Evolutionary conservation across 352 stramenopile genomes (phyloP), one percentile per base, ranked within the genome.

Genomic region (Phytophthora fragariae): DNA sequence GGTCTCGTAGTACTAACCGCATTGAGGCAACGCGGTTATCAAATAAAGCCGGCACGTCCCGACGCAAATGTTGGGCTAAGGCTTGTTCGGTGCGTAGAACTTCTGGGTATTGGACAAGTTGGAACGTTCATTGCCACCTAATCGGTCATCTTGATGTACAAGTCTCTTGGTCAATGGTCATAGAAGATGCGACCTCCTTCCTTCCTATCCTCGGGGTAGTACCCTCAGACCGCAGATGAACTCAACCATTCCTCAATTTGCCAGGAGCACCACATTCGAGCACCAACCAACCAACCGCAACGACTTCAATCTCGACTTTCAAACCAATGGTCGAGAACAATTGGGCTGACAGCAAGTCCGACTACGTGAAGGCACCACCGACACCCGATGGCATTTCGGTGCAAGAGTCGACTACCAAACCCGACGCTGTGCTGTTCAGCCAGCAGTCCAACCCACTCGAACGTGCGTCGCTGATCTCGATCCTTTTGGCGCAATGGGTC

Each of bases 401-500:
- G 29, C 19, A 14, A 39, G 49, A 53, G 27, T 57, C 49, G 14
- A 54, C 33, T 37, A 29, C 15, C 33, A 58, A 57, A 15, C 37
- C 60, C 17, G 44, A 54, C 19, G 14, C 24, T 17, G 41, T 37
- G 55, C 57, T 62, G 24, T 76, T 76, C 63, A 65, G 62, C 27
- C 44, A 59, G 47, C 49, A 69, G 1, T 50, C 70, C 17, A 83
- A 82, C 19, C 81, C 81, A 44, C 63, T 88, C 1, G 76, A 81
- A 3, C 52, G 35, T 10, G 76, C 70, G 33, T 82, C 77, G 44
- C 70, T 75, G 62, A 37, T 88, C 37, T 86, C 82, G 19, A 57
- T 81, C 61, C 57, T 83, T n/a, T 73, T 74, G 55, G 60, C 89
- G 37, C 82, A 75, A 66, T 92, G 84, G 84, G 53, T 92, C 41